Evolutionary conservation across 352 stramenopile genomes (phyloP).

Genomic region (Phytophthora multivora): DNA sequence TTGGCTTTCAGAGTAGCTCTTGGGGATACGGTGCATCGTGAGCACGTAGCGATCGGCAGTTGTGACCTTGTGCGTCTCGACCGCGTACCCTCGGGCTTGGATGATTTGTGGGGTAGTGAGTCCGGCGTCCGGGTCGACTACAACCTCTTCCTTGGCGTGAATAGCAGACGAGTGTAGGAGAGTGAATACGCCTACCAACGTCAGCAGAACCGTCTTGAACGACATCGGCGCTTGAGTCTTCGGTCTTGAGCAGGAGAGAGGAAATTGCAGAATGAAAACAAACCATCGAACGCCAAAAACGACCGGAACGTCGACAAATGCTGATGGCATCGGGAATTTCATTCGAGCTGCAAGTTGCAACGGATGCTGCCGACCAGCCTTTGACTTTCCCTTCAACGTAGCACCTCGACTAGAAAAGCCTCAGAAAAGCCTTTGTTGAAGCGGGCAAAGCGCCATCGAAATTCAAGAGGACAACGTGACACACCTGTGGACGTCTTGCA

Average conservation of each 20-base stretch:
- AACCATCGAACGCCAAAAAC: neutral
- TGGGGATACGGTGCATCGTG: constrained; percentile 59
- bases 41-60: constrained; percentile 60
- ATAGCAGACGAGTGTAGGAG: neutral
- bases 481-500: neutral
- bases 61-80: constrained; percentile 54
- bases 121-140: constrained; percentile 44
- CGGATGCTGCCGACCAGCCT: constrained; percentile 11
- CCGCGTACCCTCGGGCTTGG: constrained; percentile 44
- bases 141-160: constrained; percentile 17
- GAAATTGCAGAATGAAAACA: constrained; percentile 24
- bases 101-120: constrained; percentile 43
- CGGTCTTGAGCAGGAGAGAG: constrained; percentile 8
- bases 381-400: neutral
- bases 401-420: constrained; percentile 10
- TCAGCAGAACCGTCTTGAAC: constrained; percentile 1
- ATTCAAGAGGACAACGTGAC: constrained; percentile 25
- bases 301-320: neutral
- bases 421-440: constrained; percentile 11
- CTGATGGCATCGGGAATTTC: constrained; percentile 7
- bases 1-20: constrained; percentile 47
- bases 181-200: constrained; percentile 2
- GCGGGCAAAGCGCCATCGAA: constrained; percentile 14
- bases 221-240: constrained; percentile 7
- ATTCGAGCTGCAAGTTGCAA: constrained; percentile 2